phyloP scores from a whole-genome alignment of 2,329 filamentous ascomycete genomes.

The Huntiella moniliformis region DNA sequence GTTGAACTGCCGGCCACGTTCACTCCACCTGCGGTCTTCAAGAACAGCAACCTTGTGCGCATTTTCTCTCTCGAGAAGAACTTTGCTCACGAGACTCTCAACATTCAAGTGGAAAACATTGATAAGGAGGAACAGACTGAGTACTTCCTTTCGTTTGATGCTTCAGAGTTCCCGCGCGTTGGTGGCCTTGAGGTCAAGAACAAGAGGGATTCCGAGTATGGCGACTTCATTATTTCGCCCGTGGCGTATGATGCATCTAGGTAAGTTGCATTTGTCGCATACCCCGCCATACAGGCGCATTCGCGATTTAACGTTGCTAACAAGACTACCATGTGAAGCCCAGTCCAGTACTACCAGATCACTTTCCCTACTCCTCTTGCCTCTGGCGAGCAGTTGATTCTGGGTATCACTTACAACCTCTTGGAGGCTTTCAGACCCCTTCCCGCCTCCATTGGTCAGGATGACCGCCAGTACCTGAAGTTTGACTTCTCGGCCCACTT shows the following conservation, averaged over 20 bases:
- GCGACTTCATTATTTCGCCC: conserved; percentile 44
- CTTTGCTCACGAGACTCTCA: conserved; percentile 76
- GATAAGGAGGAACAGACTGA: conserved; percentile 61
- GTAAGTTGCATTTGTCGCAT: conserved; percentile 19
- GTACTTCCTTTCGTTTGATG: conserved; percentile 79
- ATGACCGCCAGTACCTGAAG: conserved; percentile 68
- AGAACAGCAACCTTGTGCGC: conserved; percentile 81
- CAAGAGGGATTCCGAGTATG: conserved; percentile 46
- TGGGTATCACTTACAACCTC: conserved; percentile 70
- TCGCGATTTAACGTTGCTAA: no score
- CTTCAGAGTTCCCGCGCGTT: conserved; percentile 53
- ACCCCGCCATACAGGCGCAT: neutral
- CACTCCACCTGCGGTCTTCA: conserved; percentile 65
- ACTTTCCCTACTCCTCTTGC: conserved; percentile 57
- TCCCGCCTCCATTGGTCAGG: conserved; percentile 65
- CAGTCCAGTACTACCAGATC: conserved; percentile 69
- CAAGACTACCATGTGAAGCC: conserved; percentile 24
- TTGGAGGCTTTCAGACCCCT: conserved; percentile 64
- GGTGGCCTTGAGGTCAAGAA: conserved; percentile 84
- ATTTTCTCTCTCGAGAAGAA: conserved; percentile 85
- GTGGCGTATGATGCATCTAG: conserved; percentile 46
- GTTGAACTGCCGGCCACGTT: conserved; percentile 46
- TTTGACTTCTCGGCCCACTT: conserved; percentile 76
- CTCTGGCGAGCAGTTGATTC: conserved; percentile 60
- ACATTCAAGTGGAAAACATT: conserved; percentile 84